phyloP scores from a whole-genome alignment of 2,329 filamentous ascomycete species.

The Exophiala alcalophila region DNA sequence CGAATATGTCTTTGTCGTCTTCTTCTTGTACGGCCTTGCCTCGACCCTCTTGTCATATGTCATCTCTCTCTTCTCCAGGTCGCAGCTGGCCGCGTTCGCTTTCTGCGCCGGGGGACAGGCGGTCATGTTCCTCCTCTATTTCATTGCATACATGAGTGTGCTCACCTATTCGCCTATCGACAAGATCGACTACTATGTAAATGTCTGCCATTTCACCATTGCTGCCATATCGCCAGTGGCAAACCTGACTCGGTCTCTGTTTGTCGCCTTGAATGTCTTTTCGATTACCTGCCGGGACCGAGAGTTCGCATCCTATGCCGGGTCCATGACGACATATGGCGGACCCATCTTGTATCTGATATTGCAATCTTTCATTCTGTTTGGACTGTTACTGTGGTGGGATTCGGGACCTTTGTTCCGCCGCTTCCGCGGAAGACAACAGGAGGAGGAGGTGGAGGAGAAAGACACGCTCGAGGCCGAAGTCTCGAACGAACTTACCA shows the following conservation, averaged over 20 bases:
- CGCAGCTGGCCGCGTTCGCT: conserved; percentile 80
- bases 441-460: conserved; percentile 42
- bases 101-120: conserved; percentile 76
- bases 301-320: conserved; percentile 64
- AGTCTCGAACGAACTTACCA: conserved; percentile 61
- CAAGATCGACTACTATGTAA: conserved; percentile 64
- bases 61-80: conserved; percentile 73
- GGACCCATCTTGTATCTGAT: conserved; percentile 81
- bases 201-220: conserved; percentile 71
- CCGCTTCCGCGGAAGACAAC: conserved; percentile 47
- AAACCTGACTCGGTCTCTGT: conserved; percentile 69
- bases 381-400: conserved; percentile 71
- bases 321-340: conserved; percentile 70
- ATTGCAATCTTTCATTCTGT: conserved; percentile 68
- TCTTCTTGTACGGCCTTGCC: conserved; percentile 76
- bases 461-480: conserved; percentile 52
- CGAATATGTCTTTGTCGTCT: conserved; percentile 76
- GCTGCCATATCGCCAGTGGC: conserved; percentile 72
- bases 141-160: conserved; percentile 68
- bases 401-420: conserved; percentile 70
- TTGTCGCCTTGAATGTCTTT: conserved; percentile 79
- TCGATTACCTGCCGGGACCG: conserved; percentile 68
- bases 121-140: conserved; percentile 66
- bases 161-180: conserved; percentile 71
- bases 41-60: conserved; percentile 75